Evolutionary conservation across 441 rosid species (phyloP), one percentile per base, ranked within the genome.

Genomic region (Populus hybrid): DNA sequence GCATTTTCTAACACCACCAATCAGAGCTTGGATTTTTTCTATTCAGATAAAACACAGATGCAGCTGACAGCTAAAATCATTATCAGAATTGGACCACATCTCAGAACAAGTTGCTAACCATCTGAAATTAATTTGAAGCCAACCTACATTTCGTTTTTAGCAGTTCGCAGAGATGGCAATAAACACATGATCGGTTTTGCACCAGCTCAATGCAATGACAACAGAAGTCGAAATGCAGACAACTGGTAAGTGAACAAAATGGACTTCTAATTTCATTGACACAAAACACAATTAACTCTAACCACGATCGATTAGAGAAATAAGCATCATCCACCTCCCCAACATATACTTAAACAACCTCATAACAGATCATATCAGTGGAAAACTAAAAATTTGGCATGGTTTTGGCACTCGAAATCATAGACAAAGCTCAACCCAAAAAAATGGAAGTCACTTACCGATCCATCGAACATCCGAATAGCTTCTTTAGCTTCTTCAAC

Each of bases 401-500:
- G 16, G 53, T 45, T 11, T 11, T 3, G 3, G 0, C 53, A 45
- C 0, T 45, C 53, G 53, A 45, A 45, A 45, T 45, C 53, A 45
- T 45, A 45, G 16, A 45, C 4, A n/a, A n/a, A 45, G 16, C 53
- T 45, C 53, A 12, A 12, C 18, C 18, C 53, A 28, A 3, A 50
- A 68, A 2, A 69, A 31, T n/a, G n/a, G 36, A 29, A 61, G 82
- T 68, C 45, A 86, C 98, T 88, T 80, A 93, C 98, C 67, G 98
- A 88, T 83, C 90, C 92, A 86, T 92, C 87, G 77, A 91, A 89
- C 91, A 88, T 80, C 68, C 87, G 84, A 77, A 95, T 95, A 2
- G 99, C 98, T 74, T 91, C 89, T 72, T 92, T 85, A 71, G 98
- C 99, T 83, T 93, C 95, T 70, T 92, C 92, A 50, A 85, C 79